Base-by-base conservation (phyloP, 108 stramenopile genomes). In the Licmophora abbreviata region DNA sequence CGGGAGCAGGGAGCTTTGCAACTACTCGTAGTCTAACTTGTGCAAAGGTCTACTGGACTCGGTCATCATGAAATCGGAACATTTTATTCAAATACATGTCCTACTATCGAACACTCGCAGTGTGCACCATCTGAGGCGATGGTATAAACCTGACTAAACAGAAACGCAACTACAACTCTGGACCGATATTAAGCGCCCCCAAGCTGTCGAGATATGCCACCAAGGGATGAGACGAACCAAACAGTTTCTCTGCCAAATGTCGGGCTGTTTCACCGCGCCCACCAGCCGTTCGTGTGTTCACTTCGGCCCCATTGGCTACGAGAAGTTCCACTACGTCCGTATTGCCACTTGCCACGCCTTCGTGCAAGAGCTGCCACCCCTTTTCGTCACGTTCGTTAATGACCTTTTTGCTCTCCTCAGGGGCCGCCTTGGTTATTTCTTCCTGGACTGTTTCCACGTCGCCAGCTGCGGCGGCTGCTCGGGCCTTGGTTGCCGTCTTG, bases 71-170 rank as follows among this genome's bases (percentile, higher is more conserved):
- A n/a, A n/a, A n/a, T n/a, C n/a, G n/a, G n/a, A n/a, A n/a, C n/a
- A n/a, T n/a, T n/a, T n/a, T n/a, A n/a, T n/a, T n/a, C n/a, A n/a
- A n/a, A n/a, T n/a, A n/a, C n/a, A n/a, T n/a, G n/a, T n/a, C n/a
- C n/a, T n/a, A n/a, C n/a, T n/a, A n/a, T n/a, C n/a, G n/a, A n/a
- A n/a, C n/a, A n/a, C n/a, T n/a, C n/a, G n/a, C n/a, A n/a, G n/a
- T n/a, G n/a, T n/a, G n/a, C n/a, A n/a, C n/a, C n/a, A n/a, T n/a
- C n/a, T n/a, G n/a, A n/a, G n/a, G n/a, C n/a, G n/a, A n/a, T n/a
- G n/a, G n/a, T n/a, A 92, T 61, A 84, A 88, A 63, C 69, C 63
- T 34, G 91, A 92, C 61, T 61, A 83, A 29, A 90, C 88, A 28
- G 34, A 44, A 44, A 44, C 8, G 8, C 20, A 7, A 21, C 15